Evolutionary conservation across 371 early-diverging fungal species (phyloP).

Genomic region (Mucor circinelloides): DNA sequence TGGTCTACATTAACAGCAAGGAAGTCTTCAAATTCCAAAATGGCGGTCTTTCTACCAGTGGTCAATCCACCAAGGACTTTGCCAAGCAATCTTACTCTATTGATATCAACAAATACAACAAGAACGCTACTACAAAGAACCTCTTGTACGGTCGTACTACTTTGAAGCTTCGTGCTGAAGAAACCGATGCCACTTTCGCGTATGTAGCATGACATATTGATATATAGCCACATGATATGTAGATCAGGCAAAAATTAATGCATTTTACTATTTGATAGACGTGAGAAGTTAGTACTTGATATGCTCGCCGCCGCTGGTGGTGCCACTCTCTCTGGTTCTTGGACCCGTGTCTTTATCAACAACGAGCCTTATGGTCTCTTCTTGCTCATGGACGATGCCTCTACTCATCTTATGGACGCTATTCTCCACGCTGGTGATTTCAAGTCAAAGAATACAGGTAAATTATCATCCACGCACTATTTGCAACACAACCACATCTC

Average conservation of each 20-base stretch:
- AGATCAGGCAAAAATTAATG: neutral
- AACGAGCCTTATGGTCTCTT: slow-evolving; percentile 55
- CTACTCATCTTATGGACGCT: slow-evolving; percentile 48
- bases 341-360: slow-evolving; percentile 56
- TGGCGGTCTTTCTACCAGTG: slow-evolving; percentile 52
- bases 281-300: slow-evolving; percentile 55
- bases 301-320: slow-evolving; percentile 55
- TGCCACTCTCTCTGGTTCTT: slow-evolving; percentile 52
- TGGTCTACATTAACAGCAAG: slow-evolving; percentile 52
- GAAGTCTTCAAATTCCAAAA: slow-evolving; percentile 43
- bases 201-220: slow-evolving; percentile 17
- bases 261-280: slow-evolving; percentile 21
- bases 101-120: slow-evolving; percentile 45
- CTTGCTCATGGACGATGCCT: slow-evolving; percentile 58
- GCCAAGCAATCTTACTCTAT: slow-evolving; percentile 59
- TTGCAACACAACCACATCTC: neutral
- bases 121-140: slow-evolving; percentile 28
- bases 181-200: slow-evolving; percentile 54
- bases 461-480: neutral
- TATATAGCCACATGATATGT: neutral
- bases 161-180: slow-evolving; percentile 55
- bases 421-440: slow-evolving; percentile 40
- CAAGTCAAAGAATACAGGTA: slow-evolving; percentile 33
- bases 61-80: slow-evolving; percentile 61
- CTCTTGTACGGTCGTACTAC: slow-evolving; percentile 50